Evolutionary conservation across 2,329 filamentous ascomycete species (phyloP), one percentile per base, ranked within the genome.

Genomic region (Seiridium unicorne): DNA sequence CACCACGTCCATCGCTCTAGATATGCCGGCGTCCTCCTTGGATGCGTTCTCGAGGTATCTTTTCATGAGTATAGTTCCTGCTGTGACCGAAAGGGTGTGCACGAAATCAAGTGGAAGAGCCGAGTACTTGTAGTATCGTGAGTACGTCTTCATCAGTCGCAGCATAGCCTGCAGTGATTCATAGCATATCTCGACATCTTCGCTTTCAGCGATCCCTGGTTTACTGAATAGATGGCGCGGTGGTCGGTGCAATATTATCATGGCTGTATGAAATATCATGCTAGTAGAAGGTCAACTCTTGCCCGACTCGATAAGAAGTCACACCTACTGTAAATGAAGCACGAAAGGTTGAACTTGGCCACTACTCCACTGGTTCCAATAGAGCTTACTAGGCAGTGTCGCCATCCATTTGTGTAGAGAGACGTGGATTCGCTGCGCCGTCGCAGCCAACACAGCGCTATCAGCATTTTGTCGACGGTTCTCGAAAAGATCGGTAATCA

Each of bases 331-430:
- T 44, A 82, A 70, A 64, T 81, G 77, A 46, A 82, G 74, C 1
- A 83, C 77, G 35, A 77, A 76, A 3, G 76, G 72, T 3, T 78
- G 77, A 3, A 82, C 76, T 26, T 77, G 72, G 3, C 77, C 78
- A 1, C 79, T 76, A 2, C 76, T 80, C 79, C 80, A 82, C 59
- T 80, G 78, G 57, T 80, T 81, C 79, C 80, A 83, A 62, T 82
- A 77, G 44, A 82, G 66, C 35, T 77, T 79, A 4, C 75, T 73
- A 2, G 80, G 80, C 1, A 83, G 70, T 44, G 72, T 74, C 3
- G 76, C 72, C 1, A 80, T 70, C 80, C 80, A 82, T 58, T 77
- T 80, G 8, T 73, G 77, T 51, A 83, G 68, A 1, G 77, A 73
- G 10, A 77, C 73, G 66, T 82, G 78, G n/a, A 81, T 78, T 47